These are phyloP conservation scores for Lasiodiplodia sp. DNA, from an alignment of 2,329 filamentous ascomycete genomes.

Conservation along the genomic window DNA sequence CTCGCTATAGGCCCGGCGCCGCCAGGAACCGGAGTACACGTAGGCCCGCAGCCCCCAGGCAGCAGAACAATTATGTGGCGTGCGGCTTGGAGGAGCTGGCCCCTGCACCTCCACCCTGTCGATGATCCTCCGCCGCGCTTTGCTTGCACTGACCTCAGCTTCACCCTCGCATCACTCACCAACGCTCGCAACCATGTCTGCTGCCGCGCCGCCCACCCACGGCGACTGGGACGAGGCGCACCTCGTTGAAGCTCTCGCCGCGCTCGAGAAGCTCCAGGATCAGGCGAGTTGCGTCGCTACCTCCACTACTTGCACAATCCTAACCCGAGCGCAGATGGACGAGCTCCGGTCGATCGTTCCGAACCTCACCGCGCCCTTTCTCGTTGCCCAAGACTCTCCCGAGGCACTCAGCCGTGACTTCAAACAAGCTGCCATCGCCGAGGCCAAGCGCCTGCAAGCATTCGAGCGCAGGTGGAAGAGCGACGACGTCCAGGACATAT, in stretches of 20 bases:
- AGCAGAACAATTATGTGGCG: too few relatives aligned
- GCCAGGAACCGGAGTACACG: too few relatives aligned
- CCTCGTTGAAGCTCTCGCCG: conserved; percentile 52
- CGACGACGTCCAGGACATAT: conserved; percentile 44
- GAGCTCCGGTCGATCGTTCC: conserved; percentile 53
- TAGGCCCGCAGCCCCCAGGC: too few relatives aligned
- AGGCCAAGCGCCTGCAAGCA: conserved; percentile 46
- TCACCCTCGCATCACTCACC: background rate
- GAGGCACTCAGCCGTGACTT: conserved; percentile 48
- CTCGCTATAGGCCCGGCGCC: too few relatives aligned
- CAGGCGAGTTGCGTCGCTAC: conserved; percentile 42
- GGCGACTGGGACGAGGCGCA: conserved; percentile 48
- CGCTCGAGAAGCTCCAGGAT: conserved; percentile 53
- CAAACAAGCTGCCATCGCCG: conserved; percentile 46
- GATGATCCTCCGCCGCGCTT: conserved; percentile 13
- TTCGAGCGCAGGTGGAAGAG: conserved; percentile 49
- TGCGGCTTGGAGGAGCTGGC: background rate
- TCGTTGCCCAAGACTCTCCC: conserved; percentile 35
- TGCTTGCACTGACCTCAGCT: conserved; percentile 7
- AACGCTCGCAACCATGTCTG: conserved; percentile 11
- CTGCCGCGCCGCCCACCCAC: background rate
- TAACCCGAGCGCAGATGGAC: conserved; percentile 46
- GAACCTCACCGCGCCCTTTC: conserved; percentile 51
- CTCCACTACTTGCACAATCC: conserved; percentile 14
- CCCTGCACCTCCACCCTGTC: conserved; percentile 4